Evolutionary conservation across 2,329 filamentous ascomycete genomes (phyloP), one percentile per base, ranked within the genome.

Genomic region (Trichoderma sp.): DNA sequence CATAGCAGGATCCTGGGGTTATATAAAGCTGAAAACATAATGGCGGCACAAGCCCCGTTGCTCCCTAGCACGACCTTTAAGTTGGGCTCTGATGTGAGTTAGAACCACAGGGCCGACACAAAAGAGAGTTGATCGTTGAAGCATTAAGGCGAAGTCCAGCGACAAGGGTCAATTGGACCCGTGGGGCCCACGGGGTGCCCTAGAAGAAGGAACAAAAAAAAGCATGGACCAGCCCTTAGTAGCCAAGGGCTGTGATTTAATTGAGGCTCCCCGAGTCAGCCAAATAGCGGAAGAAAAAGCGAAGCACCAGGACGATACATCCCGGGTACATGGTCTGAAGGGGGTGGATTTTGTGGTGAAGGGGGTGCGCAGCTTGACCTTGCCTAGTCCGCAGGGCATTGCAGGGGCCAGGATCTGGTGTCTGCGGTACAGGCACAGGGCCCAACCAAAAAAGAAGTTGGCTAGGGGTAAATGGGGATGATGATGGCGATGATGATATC

Each of bases 61-160:
- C 77, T 74, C 72, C 75, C 79, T 80, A 80, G 78, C 78, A 80
- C 78, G 77, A 81, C 79, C 79, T 82, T 81, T 78, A 78, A 80
- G 75, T 81, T 80, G 79, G 79, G 82, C 82, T 81, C 81, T 83
- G 81, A 81, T 82, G 81, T 82, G 80, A 81, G 80, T 75, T 33
- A 71, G 60, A 71, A 53, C 50, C 27, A 71, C 56, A 68, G 56
- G 24, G 24, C 74, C n/a, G 38, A 71, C 45, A 59, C n/a, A 73
- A 64, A 76, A 53, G 27, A 69, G 41, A 75, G 72, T 76, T 76
- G 75, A 64, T 66, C 59, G n/a, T 53, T 71, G 75, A 53, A 53
- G 72, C 65, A 76, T 60, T 66, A 69, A 77, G 76, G 75, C 77
- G 74, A 76, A 69, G 69, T 71, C 38, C 31, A 75, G 74, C 77